These are phyloP conservation scores for Pulveroboletus sp. DNA, from an alignment of 768 basidiomycete species.

Conservation along the genomic window DNA sequence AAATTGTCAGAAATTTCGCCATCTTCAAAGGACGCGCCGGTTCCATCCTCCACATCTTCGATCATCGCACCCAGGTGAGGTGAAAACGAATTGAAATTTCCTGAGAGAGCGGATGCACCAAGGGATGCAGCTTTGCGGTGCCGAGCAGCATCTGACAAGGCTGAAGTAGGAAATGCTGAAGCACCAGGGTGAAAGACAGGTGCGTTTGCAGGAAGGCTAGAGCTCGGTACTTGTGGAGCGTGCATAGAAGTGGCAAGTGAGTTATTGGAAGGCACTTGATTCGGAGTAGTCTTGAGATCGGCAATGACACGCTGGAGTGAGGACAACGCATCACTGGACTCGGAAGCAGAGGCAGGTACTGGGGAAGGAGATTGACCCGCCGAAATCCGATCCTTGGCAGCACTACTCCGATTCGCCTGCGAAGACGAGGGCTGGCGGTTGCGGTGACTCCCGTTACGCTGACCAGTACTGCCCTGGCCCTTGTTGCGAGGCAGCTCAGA, in stretches of 20 bases:
- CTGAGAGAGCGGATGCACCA: constrained; percentile 52
- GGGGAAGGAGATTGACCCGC: constrained; percentile 38
- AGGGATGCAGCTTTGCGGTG: constrained; percentile 82
- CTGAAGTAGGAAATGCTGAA: constrained; percentile 45
- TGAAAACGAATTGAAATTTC: constrained; percentile 65
- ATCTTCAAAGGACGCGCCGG: constrained; percentile 54
- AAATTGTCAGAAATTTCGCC: constrained; percentile 69
- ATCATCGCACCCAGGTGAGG: constrained; percentile 81
- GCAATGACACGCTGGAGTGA: constrained; percentile 92
- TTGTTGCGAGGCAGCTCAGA: constrained; percentile 49
- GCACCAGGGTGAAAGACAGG: constrained; percentile 73
- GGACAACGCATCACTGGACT: constrained; percentile 76
- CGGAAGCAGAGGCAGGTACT: constrained; percentile 47
- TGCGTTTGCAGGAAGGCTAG: constrained; percentile 60
- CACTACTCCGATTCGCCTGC: constrained; percentile 50
- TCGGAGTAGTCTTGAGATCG: constrained; percentile 80
- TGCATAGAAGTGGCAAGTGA: constrained; percentile 42
- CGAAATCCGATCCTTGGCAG: constrained; percentile 44
- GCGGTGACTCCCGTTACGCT: constrained; percentile 47
- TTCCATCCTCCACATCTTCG: constrained; percentile 71
- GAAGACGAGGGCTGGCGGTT: constrained; percentile 56
- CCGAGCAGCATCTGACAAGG: constrained; percentile 46
- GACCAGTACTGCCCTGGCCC: constrained; percentile 43
- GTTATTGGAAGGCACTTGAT: constrained; percentile 37
- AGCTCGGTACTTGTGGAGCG: constrained; percentile 39